Evolutionary conservation across 2,329 filamentous ascomycete genomes (phyloP).

Genomic region (Aspergillus ustus): DNA sequence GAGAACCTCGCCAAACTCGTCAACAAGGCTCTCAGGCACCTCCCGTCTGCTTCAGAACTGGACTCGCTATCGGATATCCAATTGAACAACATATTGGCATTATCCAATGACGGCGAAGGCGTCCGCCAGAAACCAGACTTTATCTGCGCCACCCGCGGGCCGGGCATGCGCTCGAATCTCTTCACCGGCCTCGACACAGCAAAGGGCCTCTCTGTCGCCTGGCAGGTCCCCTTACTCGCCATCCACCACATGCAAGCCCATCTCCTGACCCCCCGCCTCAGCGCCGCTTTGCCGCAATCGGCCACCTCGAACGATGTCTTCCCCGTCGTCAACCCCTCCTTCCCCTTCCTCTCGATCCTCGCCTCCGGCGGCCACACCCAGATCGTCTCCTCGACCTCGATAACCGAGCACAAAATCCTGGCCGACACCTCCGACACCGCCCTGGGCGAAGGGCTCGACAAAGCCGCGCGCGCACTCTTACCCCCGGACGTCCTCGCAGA

Average conservation of each 20-base stretch:
- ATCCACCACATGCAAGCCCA: slow-evolving; percentile 99
- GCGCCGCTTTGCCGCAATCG: slow-evolving; percentile 46
- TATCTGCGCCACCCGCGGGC: slow-evolving; percentile 86
- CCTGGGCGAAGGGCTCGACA: slow-evolving; percentile 89
- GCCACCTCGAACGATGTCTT: slow-evolving; percentile 47
- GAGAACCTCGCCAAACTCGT: slow-evolving; percentile 71
- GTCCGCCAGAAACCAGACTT: slow-evolving; percentile 69
- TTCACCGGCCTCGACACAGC: slow-evolving; percentile 79
- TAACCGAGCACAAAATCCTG: slow-evolving; percentile 73
- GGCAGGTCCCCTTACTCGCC: slow-evolving; percentile 79
- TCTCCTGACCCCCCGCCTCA: slow-evolving; percentile 82
- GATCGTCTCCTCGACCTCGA: slow-evolving; percentile 72
- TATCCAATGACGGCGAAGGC: slow-evolving; percentile 31
- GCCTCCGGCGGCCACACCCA: slow-evolving; percentile 93
- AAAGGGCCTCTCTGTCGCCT: slow-evolving; percentile 84
- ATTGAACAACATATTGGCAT: slow-evolving; percentile 20
- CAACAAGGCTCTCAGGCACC: slow-evolving; percentile 61
- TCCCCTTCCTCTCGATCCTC: slow-evolving; percentile 86
- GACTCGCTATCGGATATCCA: neutral
- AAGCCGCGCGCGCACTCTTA: slow-evolving; percentile 76
- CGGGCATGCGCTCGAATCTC: slow-evolving; percentile 83
- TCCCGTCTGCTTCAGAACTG: slow-evolving; percentile 50
- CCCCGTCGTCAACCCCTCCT: slow-evolving; percentile 54
- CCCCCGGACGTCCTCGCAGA: slow-evolving; percentile 62
- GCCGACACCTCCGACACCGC: slow-evolving; percentile 78